Base-by-base conservation (phyloP, 768 basidiomycete genomes). In the Mrakia blollopis region DNA sequence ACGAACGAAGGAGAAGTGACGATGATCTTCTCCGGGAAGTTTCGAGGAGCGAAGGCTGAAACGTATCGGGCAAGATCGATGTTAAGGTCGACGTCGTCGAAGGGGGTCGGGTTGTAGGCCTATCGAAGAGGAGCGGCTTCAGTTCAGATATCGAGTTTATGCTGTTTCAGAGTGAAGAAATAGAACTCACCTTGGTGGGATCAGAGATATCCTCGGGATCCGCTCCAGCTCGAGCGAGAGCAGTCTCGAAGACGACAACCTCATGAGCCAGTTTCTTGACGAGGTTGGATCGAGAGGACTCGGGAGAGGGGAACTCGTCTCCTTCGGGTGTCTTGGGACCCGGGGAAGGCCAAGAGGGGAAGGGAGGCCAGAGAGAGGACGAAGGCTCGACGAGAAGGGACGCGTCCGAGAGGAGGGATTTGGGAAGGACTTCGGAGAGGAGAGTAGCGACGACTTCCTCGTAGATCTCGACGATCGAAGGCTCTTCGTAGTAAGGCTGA, bases 401-500 rank as follows among this genome's bases (percentile, higher is more conserved):
- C 65, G 65, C 35, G 35, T 68, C 65, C 21, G 35, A 35, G 37
- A 68, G 65, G 37, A 68, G 65, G 25, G 65, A 68, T 37, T 68
- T 68, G 32, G 75, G 35, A 13, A 44, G 60, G 23, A 72, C 16
- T 52, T 77, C 62, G 28, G 78, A 39, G 52, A 72, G 50, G 25
- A 67, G 30, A 39, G 78, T 68, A 80, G 90, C 88, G 28, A 94
- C 84, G 32, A 92, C 89, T 60, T 85, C 83, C 76, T 87, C 85
- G 83, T 97, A 97, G 23, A 91, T 82, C n/a, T 87, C 86, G n/a
- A 88, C 83, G 52, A 92, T 87, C 0, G 85, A 83, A 74, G 89
- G 85, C 67, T 98, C 95, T 73, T 90, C 87, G 83, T 93, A 98
- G 83, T 98, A 97, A n/a, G n/a, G n/a, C 85, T 95, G 93, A n/a